Conservation (phyloP, 2,329 filamentous ascomycete genomes). For the Neoarthrinium moseri region DNA sequence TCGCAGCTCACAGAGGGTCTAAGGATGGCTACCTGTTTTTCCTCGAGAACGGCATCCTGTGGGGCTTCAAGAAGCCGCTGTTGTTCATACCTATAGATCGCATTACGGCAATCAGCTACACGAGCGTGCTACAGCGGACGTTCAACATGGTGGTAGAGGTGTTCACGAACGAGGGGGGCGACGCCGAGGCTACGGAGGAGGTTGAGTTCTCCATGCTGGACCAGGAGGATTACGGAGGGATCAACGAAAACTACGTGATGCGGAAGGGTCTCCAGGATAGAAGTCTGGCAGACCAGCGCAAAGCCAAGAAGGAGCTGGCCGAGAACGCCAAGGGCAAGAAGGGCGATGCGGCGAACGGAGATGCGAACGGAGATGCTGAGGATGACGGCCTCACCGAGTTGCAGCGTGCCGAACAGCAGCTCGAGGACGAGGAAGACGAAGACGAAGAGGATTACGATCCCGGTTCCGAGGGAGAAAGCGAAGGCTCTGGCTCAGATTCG, state of each 20-base stretch:
- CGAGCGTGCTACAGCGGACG: constrained; percentile 64
- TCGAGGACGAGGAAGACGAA: constrained; percentile 60
- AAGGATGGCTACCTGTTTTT: constrained; percentile 71
- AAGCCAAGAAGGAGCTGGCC: constrained; percentile 61
- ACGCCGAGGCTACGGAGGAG: constrained; percentile 53
- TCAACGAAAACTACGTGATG: constrained; percentile 62
- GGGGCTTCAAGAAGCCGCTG: constrained; percentile 70
- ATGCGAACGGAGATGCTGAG: constrained; percentile 36
- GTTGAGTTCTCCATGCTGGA: constrained; percentile 69
- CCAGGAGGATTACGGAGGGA: constrained; percentile 64
- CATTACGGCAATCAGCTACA: constrained; percentile 65
- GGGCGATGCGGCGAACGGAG: constrained; percentile 8
- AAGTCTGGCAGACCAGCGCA: constrained; percentile 67
- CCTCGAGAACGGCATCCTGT: constrained; percentile 64
- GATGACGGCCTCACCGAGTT: constrained; percentile 44
- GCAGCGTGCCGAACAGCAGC: constrained; percentile 46
- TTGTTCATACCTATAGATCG: constrained; percentile 61
- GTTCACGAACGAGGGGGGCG: constrained; percentile 37
- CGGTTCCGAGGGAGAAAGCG: constrained; percentile 58
- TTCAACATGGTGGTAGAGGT: constrained; percentile 68
- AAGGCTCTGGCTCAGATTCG: constrained; percentile 50
- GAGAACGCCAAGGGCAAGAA: constrained; percentile 55
- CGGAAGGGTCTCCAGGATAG: constrained; percentile 62
- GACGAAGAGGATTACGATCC: constrained; percentile 68
- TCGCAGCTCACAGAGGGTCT: constrained; percentile 64